Evolutionary conservation across 306 rosid species (phyloP).

Genomic region (Citrullus amarus): DNA sequence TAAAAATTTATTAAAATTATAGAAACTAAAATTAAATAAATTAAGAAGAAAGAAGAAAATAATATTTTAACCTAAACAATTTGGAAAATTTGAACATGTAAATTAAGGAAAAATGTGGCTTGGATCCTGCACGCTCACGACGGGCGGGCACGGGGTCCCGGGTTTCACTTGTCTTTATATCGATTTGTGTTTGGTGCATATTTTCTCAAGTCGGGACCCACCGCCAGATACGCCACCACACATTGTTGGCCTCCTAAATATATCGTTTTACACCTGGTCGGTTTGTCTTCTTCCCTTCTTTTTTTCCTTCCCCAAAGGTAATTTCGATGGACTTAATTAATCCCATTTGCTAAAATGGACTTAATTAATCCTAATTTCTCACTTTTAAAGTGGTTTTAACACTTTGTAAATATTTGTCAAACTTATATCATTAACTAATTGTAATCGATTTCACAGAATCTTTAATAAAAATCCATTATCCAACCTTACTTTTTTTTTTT

Average conservation of each 20-base stretch:
- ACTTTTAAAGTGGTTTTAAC: background rate
- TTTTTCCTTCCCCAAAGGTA: background rate
- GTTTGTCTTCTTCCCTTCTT: background rate
- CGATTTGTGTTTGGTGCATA: conserved; percentile 5
- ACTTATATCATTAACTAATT: background rate
- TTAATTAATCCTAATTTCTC: background rate
- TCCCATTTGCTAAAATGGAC: background rate
- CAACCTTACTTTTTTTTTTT: background rate
- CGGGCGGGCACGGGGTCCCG: background rate
- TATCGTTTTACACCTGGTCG: conserved; percentile 9
- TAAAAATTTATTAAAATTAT: too few relatives aligned
- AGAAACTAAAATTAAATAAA: too few relatives aligned
- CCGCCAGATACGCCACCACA: conserved; percentile 9
- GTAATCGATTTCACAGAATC: background rate
- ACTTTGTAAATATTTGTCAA: background rate
- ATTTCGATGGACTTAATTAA: background rate
- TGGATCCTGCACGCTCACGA: too few relatives aligned
- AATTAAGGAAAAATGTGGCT: too few relatives aligned
- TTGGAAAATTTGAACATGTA: too few relatives aligned
- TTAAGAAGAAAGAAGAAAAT: too few relatives aligned
- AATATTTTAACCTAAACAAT: too few relatives aligned
- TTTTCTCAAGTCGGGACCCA: conserved; percentile 1
- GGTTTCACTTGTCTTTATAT: background rate
- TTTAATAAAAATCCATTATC: background rate
- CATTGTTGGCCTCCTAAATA: background rate